phyloP scores from a whole-genome alignment of 352 stramenopile genomes.

The Phytophthora sansomeana region DNA sequence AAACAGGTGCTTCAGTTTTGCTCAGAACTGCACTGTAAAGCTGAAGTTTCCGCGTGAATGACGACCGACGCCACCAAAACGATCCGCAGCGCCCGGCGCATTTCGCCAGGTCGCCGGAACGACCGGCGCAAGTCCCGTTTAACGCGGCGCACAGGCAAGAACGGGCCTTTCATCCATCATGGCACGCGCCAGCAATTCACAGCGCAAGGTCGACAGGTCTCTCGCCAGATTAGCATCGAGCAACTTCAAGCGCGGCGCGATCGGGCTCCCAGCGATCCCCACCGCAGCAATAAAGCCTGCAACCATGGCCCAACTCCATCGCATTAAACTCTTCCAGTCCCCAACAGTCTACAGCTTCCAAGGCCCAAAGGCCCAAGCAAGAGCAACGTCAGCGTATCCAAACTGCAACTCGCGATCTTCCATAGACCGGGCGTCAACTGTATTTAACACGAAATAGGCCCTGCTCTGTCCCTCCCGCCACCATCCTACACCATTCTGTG shows the following conservation, averaged over 20 bases:
- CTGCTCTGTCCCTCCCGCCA: constrained; percentile 8
- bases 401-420: constrained; percentile 25
- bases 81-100: constrained; percentile 1
- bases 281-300: neutral
- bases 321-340: neutral
- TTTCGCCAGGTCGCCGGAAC: constrained; percentile 24
- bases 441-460: constrained; percentile 13
- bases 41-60: constrained; percentile 9
- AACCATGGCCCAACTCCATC: neutral
- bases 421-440: constrained; percentile 3
- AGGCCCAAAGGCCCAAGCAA: neutral
- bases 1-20: constrained; percentile 17
- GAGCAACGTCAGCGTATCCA: neutral
- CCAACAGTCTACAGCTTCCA: neutral
- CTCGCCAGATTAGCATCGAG: constrained; percentile 4
- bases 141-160: constrained; percentile 5
- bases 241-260: constrained; percentile 16
- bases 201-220: constrained; percentile 25
- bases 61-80: constrained; percentile 4
- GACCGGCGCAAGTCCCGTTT: constrained; percentile 1
- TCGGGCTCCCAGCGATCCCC: neutral
- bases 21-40: constrained; percentile 19
- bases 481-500: constrained; percentile 18
- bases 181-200: neutral
- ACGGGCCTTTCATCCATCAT: constrained; percentile 32